Conservation (phyloP, 2,329 filamentous ascomycete genomes). For the Xylaria sp. region DNA sequence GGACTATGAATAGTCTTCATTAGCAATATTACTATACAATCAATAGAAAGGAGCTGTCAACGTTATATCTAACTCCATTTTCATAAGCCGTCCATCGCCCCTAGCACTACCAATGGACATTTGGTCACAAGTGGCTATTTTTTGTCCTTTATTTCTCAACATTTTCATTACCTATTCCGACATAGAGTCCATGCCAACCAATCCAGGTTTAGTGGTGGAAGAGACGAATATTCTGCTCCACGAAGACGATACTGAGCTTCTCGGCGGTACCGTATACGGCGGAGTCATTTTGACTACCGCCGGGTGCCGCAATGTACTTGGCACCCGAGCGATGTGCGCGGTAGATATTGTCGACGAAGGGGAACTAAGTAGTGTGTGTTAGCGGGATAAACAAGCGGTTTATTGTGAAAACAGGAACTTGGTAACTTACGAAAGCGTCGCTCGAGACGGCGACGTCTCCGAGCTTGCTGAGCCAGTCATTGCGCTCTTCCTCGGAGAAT, state of each 20-base stretch:
- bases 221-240: slow-evolving; percentile 92
- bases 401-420: not conserved
- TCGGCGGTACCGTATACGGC: slow-evolving; percentile 89
- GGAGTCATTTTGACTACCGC: slow-evolving; percentile 86
- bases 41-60: slow-evolving; percentile 11
- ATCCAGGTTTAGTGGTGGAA: slow-evolving; percentile 83
- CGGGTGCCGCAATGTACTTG: slow-evolving; percentile 96
- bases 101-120: not conserved
- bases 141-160: slow-evolving; percentile 3
- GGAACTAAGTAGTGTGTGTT: slow-evolving; percentile 72
- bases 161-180: slow-evolving; percentile 3
- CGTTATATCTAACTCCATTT: slow-evolving; percentile 10
- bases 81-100: slow-evolving; percentile 20
- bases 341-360: slow-evolving; percentile 98
- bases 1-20: slow-evolving; percentile 2
- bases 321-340: slow-evolving; percentile 86
- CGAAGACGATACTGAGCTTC: slow-evolving; percentile 91
- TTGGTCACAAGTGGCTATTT: slow-evolving; percentile 2
- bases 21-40: slow-evolving; percentile 28
- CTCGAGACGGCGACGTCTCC: slow-evolving; percentile 86
- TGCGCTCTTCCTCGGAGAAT: slow-evolving; percentile 86
- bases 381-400: not conserved
- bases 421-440: slow-evolving; percentile 88
- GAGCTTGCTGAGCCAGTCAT: slow-evolving; percentile 86
- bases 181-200: not conserved